phyloP scores from a whole-genome alignment of 805 yeast species.

The Yamadazyma takamatsuzukensis region DNA sequence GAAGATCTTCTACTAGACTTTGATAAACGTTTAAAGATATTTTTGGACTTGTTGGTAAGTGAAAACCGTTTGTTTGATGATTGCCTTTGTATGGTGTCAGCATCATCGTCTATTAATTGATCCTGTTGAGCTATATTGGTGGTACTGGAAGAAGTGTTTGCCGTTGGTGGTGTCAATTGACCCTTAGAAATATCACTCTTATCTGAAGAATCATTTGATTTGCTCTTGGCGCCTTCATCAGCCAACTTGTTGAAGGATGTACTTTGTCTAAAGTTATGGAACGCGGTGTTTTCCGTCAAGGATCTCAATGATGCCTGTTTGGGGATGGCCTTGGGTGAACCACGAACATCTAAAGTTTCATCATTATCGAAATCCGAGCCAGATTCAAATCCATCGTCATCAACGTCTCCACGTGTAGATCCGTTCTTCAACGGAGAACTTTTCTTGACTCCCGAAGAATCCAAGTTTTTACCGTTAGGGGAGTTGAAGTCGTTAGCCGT shows the following conservation, averaged over 20 bases:
- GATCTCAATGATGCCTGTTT: conserved; percentile 21
- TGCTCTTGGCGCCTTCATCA: conserved; percentile 3
- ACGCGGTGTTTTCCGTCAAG: conserved; percentile 34
- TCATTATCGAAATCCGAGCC: conserved; percentile 9
- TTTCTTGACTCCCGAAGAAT: too few species aligned
- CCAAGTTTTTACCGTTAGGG: conserved; percentile 7
- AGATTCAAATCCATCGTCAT: conserved; percentile 2
- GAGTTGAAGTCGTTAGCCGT: conserved; percentile 20
- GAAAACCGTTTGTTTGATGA: too few species aligned
- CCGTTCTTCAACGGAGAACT: too few species aligned
- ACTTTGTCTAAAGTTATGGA: conserved; percentile 25
- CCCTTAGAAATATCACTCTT: conserved; percentile 13
- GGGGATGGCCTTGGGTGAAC: conserved; percentile 6
- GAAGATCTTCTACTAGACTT: conserved; percentile 20
- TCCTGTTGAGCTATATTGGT: too few species aligned
- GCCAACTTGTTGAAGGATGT: conserved; percentile 2
- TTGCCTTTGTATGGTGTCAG: too few species aligned
- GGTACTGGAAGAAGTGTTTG: conserved; percentile 13
- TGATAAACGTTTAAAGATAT: conserved; percentile 32
- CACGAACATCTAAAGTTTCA: conserved; percentile 7
- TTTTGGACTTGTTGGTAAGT: conserved; percentile 24
- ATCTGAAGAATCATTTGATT: conserved; percentile 11
- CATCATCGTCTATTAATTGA: too few species aligned
- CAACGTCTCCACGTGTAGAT: conserved; percentile 1
- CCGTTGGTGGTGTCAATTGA: conserved; percentile 15